Evolutionary conservation across 108 stramenopile species (phyloP).

Genomic region (Schizochytrium sp.): DNA sequence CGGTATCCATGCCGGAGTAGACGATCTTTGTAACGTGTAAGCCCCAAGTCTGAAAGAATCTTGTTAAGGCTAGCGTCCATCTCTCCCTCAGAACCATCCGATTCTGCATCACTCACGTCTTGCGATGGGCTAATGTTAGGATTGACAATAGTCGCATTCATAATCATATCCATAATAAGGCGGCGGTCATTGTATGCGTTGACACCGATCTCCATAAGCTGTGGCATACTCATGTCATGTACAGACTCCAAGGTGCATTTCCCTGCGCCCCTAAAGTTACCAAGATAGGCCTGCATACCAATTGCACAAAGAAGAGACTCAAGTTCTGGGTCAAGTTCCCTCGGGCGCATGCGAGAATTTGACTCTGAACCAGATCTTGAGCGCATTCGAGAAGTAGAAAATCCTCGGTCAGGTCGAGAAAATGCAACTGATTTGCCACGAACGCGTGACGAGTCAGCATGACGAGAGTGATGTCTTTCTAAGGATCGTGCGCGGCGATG

Average conservation of each 20-base stretch:
- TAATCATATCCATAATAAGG: neutral
- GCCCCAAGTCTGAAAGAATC: neutral
- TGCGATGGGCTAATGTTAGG: neutral
- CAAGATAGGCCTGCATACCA: neutral
- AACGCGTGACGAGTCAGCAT: neutral
- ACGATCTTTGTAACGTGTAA: neutral
- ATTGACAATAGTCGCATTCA: neutral
- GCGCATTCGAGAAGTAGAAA: neutral
- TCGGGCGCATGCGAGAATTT: neutral
- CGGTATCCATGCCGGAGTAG: constrained; percentile 31
- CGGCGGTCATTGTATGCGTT: constrained; percentile 12
- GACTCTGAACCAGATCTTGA: neutral
- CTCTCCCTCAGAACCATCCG: constrained; percentile 41
- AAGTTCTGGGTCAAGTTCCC: neutral
- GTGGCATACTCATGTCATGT: constrained; percentile 13
- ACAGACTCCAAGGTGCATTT: neutral
- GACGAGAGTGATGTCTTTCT: no score
- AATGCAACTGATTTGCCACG: neutral
- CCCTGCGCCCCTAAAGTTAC: neutral
- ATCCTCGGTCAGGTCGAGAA: neutral
- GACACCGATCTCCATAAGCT: constrained; percentile 5
- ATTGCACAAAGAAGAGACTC: constrained; percentile 10
- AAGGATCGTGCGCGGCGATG: no score
- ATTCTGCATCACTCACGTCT: neutral
- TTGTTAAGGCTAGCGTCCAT: neutral